A percentile compares a stretch with the other conserved stretches of the same genome.
These are phyloP conservation scores for Gracilaria domingensis DNA, from an alignment of 23 red algal species.

Conservation along the genomic window DNA sequence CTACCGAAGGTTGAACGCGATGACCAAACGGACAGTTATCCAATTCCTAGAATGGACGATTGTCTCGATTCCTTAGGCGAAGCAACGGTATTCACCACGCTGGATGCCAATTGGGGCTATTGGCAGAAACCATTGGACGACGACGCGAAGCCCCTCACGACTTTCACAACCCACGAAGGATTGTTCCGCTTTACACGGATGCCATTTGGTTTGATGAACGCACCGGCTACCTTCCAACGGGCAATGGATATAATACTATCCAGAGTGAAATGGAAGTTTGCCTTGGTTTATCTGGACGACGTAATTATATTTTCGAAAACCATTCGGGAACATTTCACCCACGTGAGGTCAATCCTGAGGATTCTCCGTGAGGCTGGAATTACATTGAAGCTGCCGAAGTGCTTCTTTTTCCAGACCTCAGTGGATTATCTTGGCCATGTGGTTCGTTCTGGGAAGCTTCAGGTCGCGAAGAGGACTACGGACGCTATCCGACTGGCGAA, in stretches of 20 bases:
- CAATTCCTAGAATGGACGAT: too few species aligned
- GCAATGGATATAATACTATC: not conserved
- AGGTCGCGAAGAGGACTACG: not conserved
- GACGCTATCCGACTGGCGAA: constrained; percentile 27
- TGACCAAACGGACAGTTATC: too few species aligned
- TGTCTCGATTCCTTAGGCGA: too few species aligned
- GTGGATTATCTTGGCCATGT: constrained; percentile 48
- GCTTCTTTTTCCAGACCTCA: constrained; percentile 25
- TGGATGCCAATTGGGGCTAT: too few species aligned
- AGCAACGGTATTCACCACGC: too few species aligned
- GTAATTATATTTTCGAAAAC: not conserved
- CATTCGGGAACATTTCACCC: not conserved
- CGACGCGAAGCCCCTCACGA: too few species aligned
- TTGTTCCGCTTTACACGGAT: not conserved
- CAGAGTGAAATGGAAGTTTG: not conserved
- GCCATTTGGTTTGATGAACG: not conserved
- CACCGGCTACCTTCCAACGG: not conserved
- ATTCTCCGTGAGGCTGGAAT: not conserved
- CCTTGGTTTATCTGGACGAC: not conserved
- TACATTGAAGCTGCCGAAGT: constrained; percentile 20
- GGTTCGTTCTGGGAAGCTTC: constrained; percentile 36
- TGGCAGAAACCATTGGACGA: too few species aligned
- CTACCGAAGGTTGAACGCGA: too few species aligned
- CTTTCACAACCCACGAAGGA: not conserved
- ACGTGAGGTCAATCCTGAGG: not conserved